Percentiles rank a stretch among this genome's conserved stretches.
Evolutionary conservation across 2,329 filamentous ascomycete genomes (phyloP).

Genomic region (Botrytis elliptica): DNA sequence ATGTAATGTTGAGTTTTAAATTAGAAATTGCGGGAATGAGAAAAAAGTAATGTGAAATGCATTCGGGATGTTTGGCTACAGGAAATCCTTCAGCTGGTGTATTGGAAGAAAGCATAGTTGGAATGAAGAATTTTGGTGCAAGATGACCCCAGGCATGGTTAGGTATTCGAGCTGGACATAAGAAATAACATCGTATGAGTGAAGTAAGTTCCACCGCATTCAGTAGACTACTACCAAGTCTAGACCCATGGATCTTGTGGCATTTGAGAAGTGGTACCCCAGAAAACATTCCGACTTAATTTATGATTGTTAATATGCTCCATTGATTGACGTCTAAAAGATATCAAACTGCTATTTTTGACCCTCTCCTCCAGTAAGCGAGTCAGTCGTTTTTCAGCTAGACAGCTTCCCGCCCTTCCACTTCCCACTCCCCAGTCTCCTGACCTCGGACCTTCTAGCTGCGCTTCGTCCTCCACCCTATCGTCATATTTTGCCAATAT

Average conservation of each 20-base stretch:
- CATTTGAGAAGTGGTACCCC: background rate
- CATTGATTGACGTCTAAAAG: background rate
- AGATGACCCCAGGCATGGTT: too few relatives aligned
- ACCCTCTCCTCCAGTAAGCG: background rate
- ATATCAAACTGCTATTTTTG: background rate
- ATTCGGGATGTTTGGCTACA: background rate
- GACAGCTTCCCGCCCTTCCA: background rate
- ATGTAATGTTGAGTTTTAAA: background rate
- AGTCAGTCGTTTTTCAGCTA: background rate
- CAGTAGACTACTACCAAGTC: background rate
- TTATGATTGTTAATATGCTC: slow-evolving; percentile 9
- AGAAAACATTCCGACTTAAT: background rate
- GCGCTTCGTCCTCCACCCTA: background rate
- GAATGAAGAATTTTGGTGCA: background rate
- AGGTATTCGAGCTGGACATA: background rate
- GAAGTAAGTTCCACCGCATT: background rate
- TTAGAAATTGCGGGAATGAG: background rate
- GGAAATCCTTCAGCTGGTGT: background rate
- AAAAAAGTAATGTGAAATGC: background rate
- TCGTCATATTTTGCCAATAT: slow-evolving; percentile 3
- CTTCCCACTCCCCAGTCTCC: background rate
- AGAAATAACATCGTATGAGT: background rate
- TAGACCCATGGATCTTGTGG: background rate
- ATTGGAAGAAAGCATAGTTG: background rate
- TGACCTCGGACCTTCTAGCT: background rate